Conservation (phyloP, 1,139 yeast species). For the Scheffersomyces illinoinensis region DNA sequence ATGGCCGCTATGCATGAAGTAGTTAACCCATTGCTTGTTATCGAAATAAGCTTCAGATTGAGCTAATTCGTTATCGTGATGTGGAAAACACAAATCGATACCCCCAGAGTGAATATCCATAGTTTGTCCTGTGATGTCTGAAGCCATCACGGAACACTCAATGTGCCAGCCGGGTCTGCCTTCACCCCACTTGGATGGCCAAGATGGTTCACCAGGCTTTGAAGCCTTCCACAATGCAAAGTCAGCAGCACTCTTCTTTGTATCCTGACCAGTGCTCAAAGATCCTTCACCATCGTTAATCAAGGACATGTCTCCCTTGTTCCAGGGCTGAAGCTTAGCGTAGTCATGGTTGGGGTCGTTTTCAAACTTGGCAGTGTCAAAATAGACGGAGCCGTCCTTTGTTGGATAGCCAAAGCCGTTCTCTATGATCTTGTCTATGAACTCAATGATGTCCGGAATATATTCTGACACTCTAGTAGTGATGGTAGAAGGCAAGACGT, state of each 20-base stretch:
- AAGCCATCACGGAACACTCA: conserved; percentile 99
- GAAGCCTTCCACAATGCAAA: conserved; percentile 97
- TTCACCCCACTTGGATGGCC: conserved; percentile 95
- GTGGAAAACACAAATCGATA: conserved; percentile 97
- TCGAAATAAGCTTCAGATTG: conserved; percentile 94
- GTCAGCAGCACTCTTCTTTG: conserved; percentile 76
- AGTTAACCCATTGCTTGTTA: conserved; percentile 93
- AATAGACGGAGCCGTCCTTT: conserved; percentile 89
- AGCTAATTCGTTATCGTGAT: conserved; percentile 97
- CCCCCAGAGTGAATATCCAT: conserved; percentile 98
- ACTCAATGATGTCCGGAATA: conserved; percentile 84
- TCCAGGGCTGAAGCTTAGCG: conserved; percentile 98
- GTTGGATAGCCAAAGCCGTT: conserved; percentile 88
- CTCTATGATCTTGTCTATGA: conserved; percentile 69
- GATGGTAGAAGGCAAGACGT: conserved; percentile 80
- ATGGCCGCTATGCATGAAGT: conserved; percentile 95
- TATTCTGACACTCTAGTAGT: conserved; percentile 97
- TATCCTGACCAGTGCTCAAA: conserved; percentile 50
- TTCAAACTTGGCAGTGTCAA: conserved; percentile 85
- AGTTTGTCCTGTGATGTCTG: conserved; percentile 76
- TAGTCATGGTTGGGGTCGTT: conserved; percentile 69
- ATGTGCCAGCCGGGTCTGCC: conserved; percentile 99
- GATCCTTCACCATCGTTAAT: conserved; percentile 97
- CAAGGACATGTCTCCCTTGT: conserved; percentile 81
- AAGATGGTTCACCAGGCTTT: conserved; percentile 95